Percentiles rank a stretch among this genome's conserved stretches.
phyloP scores from a whole-genome alignment of 1,139 yeast genomes.

The Pneumocystis sp. region DNA sequence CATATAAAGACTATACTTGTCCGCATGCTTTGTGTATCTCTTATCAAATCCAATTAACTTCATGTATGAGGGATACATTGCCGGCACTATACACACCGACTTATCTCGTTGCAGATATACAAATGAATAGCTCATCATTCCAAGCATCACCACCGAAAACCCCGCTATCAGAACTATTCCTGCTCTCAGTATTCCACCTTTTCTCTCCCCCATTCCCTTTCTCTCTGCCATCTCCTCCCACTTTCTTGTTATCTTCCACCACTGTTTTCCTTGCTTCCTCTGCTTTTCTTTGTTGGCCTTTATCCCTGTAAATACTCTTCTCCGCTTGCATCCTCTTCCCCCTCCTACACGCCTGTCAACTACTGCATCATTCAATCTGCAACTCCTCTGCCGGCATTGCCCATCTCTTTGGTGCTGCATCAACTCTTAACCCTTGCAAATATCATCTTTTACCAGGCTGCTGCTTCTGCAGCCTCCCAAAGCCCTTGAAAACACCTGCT shows the following conservation, averaged over 20 bases:
- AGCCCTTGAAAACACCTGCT: too few species aligned
- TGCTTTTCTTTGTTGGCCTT: neutral
- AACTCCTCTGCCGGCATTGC: too few species aligned
- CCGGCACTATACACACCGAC: constrained; percentile 18
- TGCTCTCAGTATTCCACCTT: neutral
- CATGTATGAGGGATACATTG: constrained; percentile 50
- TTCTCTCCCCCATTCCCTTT: neutral
- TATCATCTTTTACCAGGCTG: too few species aligned
- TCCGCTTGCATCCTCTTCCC: too few species aligned
- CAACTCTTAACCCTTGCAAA: too few species aligned
- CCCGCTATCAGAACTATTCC: neutral
- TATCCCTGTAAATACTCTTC: neutral
- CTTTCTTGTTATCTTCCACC: neutral
- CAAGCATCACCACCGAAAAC: constrained; percentile 3
- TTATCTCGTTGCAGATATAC: constrained; percentile 15
- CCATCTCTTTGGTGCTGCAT: too few species aligned
- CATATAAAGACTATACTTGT: constrained; percentile 63
- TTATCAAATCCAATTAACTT: constrained; percentile 56
- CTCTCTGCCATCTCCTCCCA: neutral
- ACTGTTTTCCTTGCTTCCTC: neutral
- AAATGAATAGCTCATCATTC: constrained; percentile 12
- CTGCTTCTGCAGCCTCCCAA: too few species aligned
- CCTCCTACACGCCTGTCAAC: too few species aligned
- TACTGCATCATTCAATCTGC: too few species aligned
- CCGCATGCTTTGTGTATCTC: constrained; percentile 54